Evolutionary conservation across 2,329 filamentous ascomycete genomes (phyloP), one percentile per base, ranked within the genome.

Genomic region (Diaporthe amygdali): DNA sequence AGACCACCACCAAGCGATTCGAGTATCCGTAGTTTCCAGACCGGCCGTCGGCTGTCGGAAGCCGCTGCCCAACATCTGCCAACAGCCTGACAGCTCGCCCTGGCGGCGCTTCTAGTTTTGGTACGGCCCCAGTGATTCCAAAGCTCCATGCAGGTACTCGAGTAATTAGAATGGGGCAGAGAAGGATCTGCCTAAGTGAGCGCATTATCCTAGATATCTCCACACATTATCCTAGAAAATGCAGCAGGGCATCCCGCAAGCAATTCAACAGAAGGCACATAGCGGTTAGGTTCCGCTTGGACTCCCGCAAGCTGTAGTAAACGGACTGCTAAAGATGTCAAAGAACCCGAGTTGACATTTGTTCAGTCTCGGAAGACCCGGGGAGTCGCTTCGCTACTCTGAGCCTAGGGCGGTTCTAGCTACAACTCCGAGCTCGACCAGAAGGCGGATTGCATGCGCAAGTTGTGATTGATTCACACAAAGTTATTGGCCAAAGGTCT

Each of bases 111-210:
- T 34, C 12, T 46, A 41, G 12, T 9, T 63, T 34, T 34, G 59
- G 27, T 47, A 20, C 25, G 37, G 56, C 56, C n/a, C 55, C 55
- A 61, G 55, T 9, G 37, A 41, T 17, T 39, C 15, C 41, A 44
- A 12, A 37, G 37, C 37, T 32, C 59, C 41, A 63, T 34, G 5
- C 27, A 15, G 27, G 27, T 15, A 49, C 44, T 20, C 44, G 59
- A 64, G 59, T 64, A 64, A 64, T 64, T 37, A 37, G 41, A 37
- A 64, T 64, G 59, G 27, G 41, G 34, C 22, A 64, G 27, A 64
- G 30, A 64, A 30, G 44, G 59, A 49, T 64, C 59, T 64, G 49
- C 59, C 30, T 25, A 37, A 44, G 44, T 46, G 37, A 41, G n/a
- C 17, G 9, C 12, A 14, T 37, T 49, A 37, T 64, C 44, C 30